phyloP scores from a whole-genome alignment of 2,329 filamentous ascomycete species.

The Trichoderma breve region DNA sequence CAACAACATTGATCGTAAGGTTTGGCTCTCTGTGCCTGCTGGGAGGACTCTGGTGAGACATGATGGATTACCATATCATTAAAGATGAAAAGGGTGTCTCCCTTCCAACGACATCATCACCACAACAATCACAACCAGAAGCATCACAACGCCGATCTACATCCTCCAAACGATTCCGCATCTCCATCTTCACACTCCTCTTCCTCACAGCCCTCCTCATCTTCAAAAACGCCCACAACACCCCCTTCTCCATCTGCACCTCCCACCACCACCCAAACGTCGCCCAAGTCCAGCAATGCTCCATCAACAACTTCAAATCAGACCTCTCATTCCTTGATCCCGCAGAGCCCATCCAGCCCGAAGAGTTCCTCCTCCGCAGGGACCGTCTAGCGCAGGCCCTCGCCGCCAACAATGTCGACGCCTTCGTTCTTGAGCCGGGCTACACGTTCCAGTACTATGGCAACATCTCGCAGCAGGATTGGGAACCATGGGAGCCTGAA shows the following conservation, averaged over 20 bases:
- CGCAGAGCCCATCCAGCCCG: constrained; percentile 45
- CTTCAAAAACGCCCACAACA: not conserved
- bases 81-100: not conserved
- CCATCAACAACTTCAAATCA: constrained; percentile 50
- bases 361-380: constrained; percentile 55
- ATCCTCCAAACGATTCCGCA: not conserved
- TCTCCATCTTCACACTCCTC: not conserved
- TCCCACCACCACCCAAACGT: constrained; percentile 14
- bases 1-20: not conserved
- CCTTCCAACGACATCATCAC: not conserved
- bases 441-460: constrained; percentile 63
- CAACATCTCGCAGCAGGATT: constrained; percentile 59
- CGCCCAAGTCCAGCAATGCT: constrained; percentile 40
- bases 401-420: constrained; percentile 50
- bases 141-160: not conserved
- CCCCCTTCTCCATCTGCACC: not conserved
- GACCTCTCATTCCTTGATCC: constrained; percentile 51
- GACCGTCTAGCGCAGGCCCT: constrained; percentile 57
- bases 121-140: not conserved
- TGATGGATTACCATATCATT: not conserved
- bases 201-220: not conserved
- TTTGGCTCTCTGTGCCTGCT: not conserved
- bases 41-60: not conserved
- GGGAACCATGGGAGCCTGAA: constrained; percentile 65
- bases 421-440: constrained; percentile 62